These are phyloP conservation scores for Septoria petroselini DNA, from an alignment of 2,329 filamentous ascomycete genomes.

Conservation along the genomic window DNA sequence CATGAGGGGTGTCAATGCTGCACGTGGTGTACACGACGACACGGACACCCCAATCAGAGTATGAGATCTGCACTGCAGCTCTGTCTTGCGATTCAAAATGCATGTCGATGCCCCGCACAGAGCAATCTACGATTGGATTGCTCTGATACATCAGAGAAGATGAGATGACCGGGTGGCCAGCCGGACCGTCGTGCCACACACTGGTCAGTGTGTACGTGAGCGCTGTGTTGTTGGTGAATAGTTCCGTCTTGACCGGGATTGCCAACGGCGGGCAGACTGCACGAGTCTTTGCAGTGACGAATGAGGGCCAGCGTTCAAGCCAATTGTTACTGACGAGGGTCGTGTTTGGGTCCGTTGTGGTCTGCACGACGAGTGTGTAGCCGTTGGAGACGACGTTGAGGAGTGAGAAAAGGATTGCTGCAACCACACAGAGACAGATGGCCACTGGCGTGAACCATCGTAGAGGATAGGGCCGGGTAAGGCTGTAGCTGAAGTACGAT, in stretches of 20 bases:
- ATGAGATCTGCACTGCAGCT: slow-evolving; percentile 13
- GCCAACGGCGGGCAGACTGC: no score
- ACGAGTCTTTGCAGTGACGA: no score
- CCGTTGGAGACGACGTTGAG: slow-evolving; percentile 6
- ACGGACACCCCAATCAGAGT: slow-evolving; percentile 11
- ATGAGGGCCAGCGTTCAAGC: no score
- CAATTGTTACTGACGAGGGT: slow-evolving; percentile 10
- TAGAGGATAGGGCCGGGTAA: background rate
- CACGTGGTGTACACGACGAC: slow-evolving; percentile 17
- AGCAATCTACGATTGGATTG: slow-evolving; percentile 20
- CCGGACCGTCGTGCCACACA: background rate
- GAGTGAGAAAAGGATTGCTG: background rate
- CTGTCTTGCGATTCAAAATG: slow-evolving; percentile 13
- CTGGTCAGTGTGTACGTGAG: slow-evolving; percentile 15
- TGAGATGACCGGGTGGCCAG: background rate
- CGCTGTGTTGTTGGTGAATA: slow-evolving; percentile 25
- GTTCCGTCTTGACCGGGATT: no score
- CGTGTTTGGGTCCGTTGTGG: slow-evolving; percentile 17
- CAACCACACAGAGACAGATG: background rate
- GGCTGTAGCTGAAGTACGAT: background rate
- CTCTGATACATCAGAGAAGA: slow-evolving; percentile 20
- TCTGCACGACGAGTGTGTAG: slow-evolving; percentile 15
- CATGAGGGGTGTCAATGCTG: background rate
- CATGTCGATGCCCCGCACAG: slow-evolving; percentile 15
- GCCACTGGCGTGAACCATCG: slow-evolving; percentile 1